A percentile compares a stretch with the other conserved stretches of the same genome.
Conservation (phyloP, 768 basidiomycete genomes). For the Russula sp. region DNA sequence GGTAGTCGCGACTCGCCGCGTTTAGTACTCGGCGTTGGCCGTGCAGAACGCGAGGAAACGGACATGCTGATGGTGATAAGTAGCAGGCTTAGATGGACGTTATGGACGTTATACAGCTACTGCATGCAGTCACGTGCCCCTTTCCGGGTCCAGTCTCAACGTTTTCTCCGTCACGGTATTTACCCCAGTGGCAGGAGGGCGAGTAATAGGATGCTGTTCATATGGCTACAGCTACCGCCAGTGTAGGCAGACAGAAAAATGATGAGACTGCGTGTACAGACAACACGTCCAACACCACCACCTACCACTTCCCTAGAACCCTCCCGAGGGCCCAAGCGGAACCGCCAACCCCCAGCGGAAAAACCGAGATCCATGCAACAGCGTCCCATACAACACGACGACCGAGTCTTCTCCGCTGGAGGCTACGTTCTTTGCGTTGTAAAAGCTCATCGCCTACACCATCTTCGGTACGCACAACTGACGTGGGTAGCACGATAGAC, state of each 20-base stretch:
- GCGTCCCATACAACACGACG: conserved; percentile 78
- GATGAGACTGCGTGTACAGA: conserved; percentile 13
- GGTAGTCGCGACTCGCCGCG: background rate
- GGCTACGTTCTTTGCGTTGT: conserved; percentile 76
- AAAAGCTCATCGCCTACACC: conserved; percentile 57
- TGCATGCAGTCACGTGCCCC: conserved; percentile 1
- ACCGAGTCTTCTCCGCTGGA: conserved; percentile 69
- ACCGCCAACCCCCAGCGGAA: conserved; percentile 53
- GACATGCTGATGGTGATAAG: background rate
- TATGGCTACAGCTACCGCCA: conserved; percentile 14
- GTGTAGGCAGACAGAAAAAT: background rate
- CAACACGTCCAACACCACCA: background rate
- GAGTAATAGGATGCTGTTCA: background rate
- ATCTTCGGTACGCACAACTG: conserved; percentile 5
- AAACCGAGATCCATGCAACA: conserved; percentile 69
- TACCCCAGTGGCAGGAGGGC: background rate
- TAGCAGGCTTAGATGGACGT: background rate
- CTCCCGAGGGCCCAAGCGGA: conserved; percentile 54
- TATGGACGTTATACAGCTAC: too few species aligned
- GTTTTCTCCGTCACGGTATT: too few species aligned
- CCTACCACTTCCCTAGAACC: conserved; percentile 48
- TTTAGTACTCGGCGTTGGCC: background rate
- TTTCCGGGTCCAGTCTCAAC: background rate
- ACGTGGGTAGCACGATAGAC: conserved; percentile 67
- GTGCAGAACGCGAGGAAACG: background rate